Evolutionary conservation across 805 yeast genomes (phyloP), one percentile per base, ranked within the genome.

Genomic region (Lipomyces yamadae): DNA sequence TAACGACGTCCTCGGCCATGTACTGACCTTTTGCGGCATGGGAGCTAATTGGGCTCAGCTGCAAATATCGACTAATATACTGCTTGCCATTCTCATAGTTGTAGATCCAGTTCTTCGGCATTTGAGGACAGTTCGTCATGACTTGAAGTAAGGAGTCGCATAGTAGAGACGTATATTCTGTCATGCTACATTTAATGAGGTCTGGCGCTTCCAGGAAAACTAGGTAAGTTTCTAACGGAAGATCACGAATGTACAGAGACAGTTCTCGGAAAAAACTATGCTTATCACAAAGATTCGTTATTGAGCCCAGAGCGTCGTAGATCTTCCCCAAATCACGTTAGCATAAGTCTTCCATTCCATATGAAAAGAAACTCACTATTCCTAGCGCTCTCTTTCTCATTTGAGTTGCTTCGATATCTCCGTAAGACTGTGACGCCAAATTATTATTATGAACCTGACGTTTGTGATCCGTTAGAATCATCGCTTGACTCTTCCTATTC

Each of bases 121-220:
- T 4, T 5, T 33, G 32, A 15, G 64, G 60, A 33, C 34, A 45
- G 5, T 39, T n/a, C 29, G 54, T 48, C 30, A 58, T 37, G 30
- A 56, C 50, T 32, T 34, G 55, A 45, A 67, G 35, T 10, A 67
- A 39, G 30, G 62, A 50, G 24, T 67, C 67, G 37, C 60, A 60
- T 18, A 67, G 57, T 32, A 33, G 30, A 11, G 30, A 32, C 7
- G 4, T 15, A 52, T 45, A 67, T 11, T 63, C 67, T 11, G 67
- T 54, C 52, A 34, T 35, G 37, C 61, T 63, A 18, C 32, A n/a
- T 33, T 15, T 39, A 32, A n/a, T 29, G 6, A 63, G 54, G 32
- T 57, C 58, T 24, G 70, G 70, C 13, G 70, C 61, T 3, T 65
- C 55, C 15, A 68, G 64, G 34, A 68, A 65, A 7, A 29, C 15